Conservation (phyloP, 345 rosid genomes). For the Eucalyptus erythrocorys region DNA sequence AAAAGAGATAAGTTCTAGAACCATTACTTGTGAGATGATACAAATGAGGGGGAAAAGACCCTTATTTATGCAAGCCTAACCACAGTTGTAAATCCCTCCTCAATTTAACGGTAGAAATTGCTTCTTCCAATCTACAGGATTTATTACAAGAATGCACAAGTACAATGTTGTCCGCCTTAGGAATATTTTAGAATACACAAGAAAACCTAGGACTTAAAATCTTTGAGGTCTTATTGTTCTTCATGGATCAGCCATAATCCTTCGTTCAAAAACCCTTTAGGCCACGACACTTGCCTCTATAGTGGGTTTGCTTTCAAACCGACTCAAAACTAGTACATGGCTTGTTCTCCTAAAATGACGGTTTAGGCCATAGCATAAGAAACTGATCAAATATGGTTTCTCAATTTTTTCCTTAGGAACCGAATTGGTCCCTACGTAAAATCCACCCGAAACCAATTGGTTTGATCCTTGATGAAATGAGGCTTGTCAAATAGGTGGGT, state of each 20-base stretch:
- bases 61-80: background rate
- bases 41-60: background rate
- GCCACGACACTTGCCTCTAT: background rate
- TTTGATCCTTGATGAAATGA: background rate
- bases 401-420: background rate
- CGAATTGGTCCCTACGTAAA: background rate
- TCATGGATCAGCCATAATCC: background rate
- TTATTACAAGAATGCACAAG: background rate
- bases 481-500: background rate
- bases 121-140: background rate
- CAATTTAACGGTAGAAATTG: no score
- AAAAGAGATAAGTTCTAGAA: background rate
- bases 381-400: background rate
- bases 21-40: background rate
- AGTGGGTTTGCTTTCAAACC: background rate
- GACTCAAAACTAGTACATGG: background rate
- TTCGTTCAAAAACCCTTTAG: background rate
- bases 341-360: background rate
- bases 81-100: background rate
- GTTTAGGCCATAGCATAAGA: background rate
- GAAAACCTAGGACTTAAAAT: background rate
- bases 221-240: no score
- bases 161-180: background rate
- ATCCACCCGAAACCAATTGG: background rate
- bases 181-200: no score